Evolutionary conservation across 179 eudicot genomes (phyloP).

Genomic region (Spergularia azorica): DNA sequence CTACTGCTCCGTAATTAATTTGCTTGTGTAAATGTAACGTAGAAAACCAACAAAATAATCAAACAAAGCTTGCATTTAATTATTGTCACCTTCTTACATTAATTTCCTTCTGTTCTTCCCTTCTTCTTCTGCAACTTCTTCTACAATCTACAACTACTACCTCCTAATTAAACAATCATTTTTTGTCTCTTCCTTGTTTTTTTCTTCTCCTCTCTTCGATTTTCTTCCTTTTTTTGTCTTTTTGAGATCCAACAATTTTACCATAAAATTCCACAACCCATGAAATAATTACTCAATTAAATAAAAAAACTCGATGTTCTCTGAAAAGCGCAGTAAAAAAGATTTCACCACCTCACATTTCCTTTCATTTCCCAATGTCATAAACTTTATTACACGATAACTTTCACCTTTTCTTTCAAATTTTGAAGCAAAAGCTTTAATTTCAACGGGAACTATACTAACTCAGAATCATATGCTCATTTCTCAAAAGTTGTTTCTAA

Average conservation of each 20-base stretch:
- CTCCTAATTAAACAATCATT: no score
- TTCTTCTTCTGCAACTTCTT: no score
- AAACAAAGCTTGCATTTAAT: no score
- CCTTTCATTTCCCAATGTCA: background rate
- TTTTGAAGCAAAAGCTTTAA: constrained; percentile 13
- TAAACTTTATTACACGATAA: background rate
- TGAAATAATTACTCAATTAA: background rate
- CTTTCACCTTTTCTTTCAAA: background rate
- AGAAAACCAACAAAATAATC: no score
- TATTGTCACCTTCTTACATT: no score
- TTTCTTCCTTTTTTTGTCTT: no score
- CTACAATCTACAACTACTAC: no score
- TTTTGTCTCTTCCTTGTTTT: no score
- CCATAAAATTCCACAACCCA: background rate
- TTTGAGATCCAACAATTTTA: background rate
- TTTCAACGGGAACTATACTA: constrained; percentile 5
- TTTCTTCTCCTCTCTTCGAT: no score
- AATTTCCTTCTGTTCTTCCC: no score
- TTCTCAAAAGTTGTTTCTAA: background rate
- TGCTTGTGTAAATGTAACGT: no score
- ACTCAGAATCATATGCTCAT: background rate
- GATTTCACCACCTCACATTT: background rate
- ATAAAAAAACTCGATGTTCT: background rate
- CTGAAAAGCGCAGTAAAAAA: background rate
- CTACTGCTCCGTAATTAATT: no score